Base-by-base conservation (phyloP, 306 rosid species). In the Rosa lucieae region DNA sequence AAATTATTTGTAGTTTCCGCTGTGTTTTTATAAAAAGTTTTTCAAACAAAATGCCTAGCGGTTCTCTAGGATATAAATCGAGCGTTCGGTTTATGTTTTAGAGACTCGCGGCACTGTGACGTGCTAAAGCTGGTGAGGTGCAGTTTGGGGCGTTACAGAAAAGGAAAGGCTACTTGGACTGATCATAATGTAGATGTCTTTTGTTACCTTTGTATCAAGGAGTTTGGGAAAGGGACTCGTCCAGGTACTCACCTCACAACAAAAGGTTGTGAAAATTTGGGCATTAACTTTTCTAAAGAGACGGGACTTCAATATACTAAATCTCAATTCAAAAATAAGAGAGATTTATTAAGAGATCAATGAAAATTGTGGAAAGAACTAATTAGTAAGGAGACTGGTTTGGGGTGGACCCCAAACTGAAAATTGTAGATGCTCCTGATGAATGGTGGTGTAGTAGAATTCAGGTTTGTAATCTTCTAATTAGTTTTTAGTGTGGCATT, bases 321-420 rank as follows among this genome's bases (percentile, higher is more conserved):
- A 5, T 0, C 2, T 0, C 58, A 76, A 26, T 17, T 76, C 0
- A 76, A 76, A 44, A 76, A 58, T 71, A 66, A 74, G 70, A 74
- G 37, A 47, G 59, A 76, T 58, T 3, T 9, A 11, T 15, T 76
- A 0, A 76, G 70, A 47, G 70, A 66, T 51, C 26, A 39, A 13
- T 23, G 73, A 37, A 81, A 69, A 7, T 29, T 70, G 29, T 81
- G 80, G 84, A 58, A 67, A 59, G 15, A 68, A 15, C 53, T 76
- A 0, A 17, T 71, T 2, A 56, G 42, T 0, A 82, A 82, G 10
- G 53, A 77, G 53, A 70, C 17, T 43, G 15, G 75, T 35, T 17
- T 70, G 3, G 52, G 74, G 14, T 49, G 69, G 73, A 71, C 29
- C 2, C 2, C 0, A 35, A 44, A 3, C 40, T 49, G 10, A 63